These are phyloP conservation scores for Cyberlindnera xylosilytica DNA, from an alignment of 805 yeast species.

Conservation along the genomic window DNA sequence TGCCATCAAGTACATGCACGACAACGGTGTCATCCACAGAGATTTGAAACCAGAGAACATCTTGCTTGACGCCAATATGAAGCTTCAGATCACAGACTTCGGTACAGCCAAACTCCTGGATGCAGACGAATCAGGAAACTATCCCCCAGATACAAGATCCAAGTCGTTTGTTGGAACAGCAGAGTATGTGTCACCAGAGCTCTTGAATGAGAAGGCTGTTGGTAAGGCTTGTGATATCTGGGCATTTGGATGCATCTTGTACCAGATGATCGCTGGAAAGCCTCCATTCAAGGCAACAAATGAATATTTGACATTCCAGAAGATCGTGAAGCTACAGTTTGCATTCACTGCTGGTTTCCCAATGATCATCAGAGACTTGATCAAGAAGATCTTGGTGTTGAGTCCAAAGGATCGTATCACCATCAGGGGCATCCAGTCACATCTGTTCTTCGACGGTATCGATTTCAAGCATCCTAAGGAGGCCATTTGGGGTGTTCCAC, in stretches of 20 bases:
- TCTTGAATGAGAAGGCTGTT: slow-evolving; percentile 70
- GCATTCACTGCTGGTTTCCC: slow-evolving; percentile 89
- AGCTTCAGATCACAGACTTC: slow-evolving; percentile 74
- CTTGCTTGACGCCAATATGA: slow-evolving; percentile 55
- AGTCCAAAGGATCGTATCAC: slow-evolving; percentile 63
- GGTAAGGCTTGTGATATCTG: slow-evolving; percentile 97
- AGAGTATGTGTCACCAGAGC: slow-evolving; percentile 79
- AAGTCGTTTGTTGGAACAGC: slow-evolving; percentile 86
- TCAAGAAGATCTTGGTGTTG: slow-evolving; percentile 62
- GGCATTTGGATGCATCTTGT: slow-evolving; percentile 96
- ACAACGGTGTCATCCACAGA: slow-evolving; percentile 73
- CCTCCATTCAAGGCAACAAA: slow-evolving; percentile 87
- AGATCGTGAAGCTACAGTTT: slow-evolving; percentile 73
- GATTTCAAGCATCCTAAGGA: slow-evolving; percentile 48
- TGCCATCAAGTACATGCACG: slow-evolving; percentile 69
- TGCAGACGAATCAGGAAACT: slow-evolving; percentile 42
- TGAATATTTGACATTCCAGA: slow-evolving; percentile 79
- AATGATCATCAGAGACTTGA: slow-evolving; percentile 63
- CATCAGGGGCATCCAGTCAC: slow-evolving; percentile 54
- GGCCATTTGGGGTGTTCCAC: slow-evolving; percentile 54
- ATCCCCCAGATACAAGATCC: slow-evolving; percentile 66
- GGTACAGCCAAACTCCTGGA: slow-evolving; percentile 79
- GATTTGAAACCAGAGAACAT: slow-evolving; percentile 86
- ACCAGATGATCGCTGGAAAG: slow-evolving; percentile 91
- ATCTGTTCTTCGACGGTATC: slow-evolving; percentile 56